A percentile compares a stretch with the other conserved stretches of the same genome.
Evolutionary conservation across 148 eudicot species (phyloP).

Genomic region (Camellia sinensis): DNA sequence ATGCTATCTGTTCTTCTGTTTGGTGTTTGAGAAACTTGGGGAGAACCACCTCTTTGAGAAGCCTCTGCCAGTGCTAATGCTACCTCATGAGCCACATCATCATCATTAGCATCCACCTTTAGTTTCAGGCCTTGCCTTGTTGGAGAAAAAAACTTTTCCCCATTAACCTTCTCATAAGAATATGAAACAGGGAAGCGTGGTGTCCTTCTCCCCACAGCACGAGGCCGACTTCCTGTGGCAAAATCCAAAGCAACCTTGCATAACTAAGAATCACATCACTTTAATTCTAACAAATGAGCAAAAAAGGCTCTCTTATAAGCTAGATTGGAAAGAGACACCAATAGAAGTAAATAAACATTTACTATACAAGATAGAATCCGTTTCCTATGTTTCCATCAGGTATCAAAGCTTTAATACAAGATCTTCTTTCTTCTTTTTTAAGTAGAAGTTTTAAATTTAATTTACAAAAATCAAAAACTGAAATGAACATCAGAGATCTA

Average conservation of each 20-base stretch:
- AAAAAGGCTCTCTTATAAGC: too few relatives aligned
- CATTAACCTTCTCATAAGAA: constrained; percentile 55
- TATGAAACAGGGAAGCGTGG: constrained; percentile 83
- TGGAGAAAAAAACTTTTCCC: constrained; percentile 60
- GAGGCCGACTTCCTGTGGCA: constrained; percentile 61
- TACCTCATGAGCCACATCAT: constrained; percentile 80
- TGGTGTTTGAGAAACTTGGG: constrained; percentile 72
- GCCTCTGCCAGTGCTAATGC: constrained; percentile 94
- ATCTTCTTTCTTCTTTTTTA: too few relatives aligned
- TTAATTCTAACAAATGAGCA: not conserved
- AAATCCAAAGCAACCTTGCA: constrained; percentile 22
- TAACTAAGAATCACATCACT: constrained; percentile 7
- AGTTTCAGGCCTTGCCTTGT: constrained; percentile 56
- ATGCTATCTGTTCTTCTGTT: constrained; percentile 47
- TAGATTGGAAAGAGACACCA: too few relatives aligned
- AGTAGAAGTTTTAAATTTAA: not conserved
- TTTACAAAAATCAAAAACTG: not conserved
- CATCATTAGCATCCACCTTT: constrained; percentile 57
- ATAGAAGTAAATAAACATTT: not conserved
- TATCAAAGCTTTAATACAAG: not conserved
- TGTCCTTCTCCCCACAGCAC: constrained; percentile 97
- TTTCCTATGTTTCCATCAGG: not conserved
- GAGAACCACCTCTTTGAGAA: constrained; percentile 95
- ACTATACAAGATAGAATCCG: not conserved
- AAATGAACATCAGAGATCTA: constrained; percentile 8